phyloP scores from a whole-genome alignment of 345 rosid species.

The Citrus reticulata region DNA sequence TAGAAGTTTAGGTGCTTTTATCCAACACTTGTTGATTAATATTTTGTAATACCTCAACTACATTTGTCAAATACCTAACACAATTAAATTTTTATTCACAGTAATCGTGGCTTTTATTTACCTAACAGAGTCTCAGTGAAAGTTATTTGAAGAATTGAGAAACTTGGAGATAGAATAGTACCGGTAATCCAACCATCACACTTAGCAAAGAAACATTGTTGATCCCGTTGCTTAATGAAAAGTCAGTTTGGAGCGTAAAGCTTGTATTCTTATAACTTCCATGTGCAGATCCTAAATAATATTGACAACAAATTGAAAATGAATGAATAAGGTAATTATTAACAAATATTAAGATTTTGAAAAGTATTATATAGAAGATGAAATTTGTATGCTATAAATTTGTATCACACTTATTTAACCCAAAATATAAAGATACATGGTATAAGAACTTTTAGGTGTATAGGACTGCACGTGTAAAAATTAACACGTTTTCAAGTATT shows the following conservation, averaged over 20 bases:
- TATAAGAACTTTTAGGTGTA: too few relatives aligned
- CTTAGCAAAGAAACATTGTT: conserved; percentile 44
- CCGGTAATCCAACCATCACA: conserved; percentile 55
- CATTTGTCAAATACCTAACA: too few relatives aligned
- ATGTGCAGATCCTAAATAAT: conserved; percentile 4
- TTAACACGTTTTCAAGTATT: too few relatives aligned
- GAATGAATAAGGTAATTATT: background rate
- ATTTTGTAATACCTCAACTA: too few relatives aligned
- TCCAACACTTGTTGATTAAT: too few relatives aligned
- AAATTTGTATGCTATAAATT: background rate
- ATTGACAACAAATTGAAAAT: background rate
- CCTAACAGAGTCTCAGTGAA: too few relatives aligned
- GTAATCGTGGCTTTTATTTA: too few relatives aligned
- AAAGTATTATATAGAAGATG: background rate
- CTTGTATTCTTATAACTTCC: conserved; percentile 10
- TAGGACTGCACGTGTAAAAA: too few relatives aligned
- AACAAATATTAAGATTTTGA: background rate
- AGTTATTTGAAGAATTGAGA: background rate
- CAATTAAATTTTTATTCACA: too few relatives aligned
- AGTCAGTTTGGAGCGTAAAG: conserved; percentile 14
- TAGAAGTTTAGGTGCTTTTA: too few relatives aligned
- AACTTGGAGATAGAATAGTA: conserved; percentile 16
- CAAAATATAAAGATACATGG: too few relatives aligned
- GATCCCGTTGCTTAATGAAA: conserved; percentile 22
- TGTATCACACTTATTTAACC: background rate